Evolutionary conservation across 352 stramenopile species (phyloP).

Genomic region (Discostella stelligera): DNA sequence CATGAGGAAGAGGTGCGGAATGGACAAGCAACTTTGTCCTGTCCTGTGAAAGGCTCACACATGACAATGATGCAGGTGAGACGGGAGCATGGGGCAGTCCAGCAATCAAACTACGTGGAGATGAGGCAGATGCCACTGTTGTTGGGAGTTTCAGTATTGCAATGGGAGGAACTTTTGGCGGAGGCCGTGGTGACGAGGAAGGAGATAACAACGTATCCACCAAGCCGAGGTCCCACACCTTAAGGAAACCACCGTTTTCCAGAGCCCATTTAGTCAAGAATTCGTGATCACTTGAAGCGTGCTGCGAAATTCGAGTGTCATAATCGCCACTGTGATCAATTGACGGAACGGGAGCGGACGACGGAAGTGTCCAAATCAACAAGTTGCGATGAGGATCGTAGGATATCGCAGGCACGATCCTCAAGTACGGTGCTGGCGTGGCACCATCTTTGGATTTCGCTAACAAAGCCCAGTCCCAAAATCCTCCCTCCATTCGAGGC

Average conservation of each 20-base stretch:
- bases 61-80: slow-evolving; percentile 27
- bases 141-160: slow-evolving; percentile 39
- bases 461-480: slow-evolving; percentile 17
- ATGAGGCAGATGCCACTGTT: slow-evolving; percentile 15
- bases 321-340: slow-evolving; percentile 42
- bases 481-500: slow-evolving; percentile 9
- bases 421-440: slow-evolving; percentile 23
- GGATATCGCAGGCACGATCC: slow-evolving; percentile 13
- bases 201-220: slow-evolving; percentile 1
- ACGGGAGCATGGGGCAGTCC: slow-evolving; percentile 27
- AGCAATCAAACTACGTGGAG: slow-evolving; percentile 17
- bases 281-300: slow-evolving; percentile 37
- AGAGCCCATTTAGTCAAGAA: slow-evolving; percentile 32
- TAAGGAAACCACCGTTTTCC: slow-evolving; percentile 51
- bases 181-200: slow-evolving; percentile 26
- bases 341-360: slow-evolving; percentile 25
- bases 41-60: slow-evolving; percentile 39
- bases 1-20: slow-evolving; percentile 31
- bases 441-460: slow-evolving; percentile 13
- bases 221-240: slow-evolving; percentile 42
- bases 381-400: slow-evolving; percentile 69
- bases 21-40: slow-evolving; percentile 38
- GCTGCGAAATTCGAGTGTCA: slow-evolving; percentile 22
- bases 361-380: slow-evolving; percentile 60
- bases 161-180: slow-evolving; percentile 44